Percentiles rank a stretch among this genome's conserved stretches.
Conservation (phyloP, 2,329 filamentous ascomycete species). For the Catunica adiposa region DNA sequence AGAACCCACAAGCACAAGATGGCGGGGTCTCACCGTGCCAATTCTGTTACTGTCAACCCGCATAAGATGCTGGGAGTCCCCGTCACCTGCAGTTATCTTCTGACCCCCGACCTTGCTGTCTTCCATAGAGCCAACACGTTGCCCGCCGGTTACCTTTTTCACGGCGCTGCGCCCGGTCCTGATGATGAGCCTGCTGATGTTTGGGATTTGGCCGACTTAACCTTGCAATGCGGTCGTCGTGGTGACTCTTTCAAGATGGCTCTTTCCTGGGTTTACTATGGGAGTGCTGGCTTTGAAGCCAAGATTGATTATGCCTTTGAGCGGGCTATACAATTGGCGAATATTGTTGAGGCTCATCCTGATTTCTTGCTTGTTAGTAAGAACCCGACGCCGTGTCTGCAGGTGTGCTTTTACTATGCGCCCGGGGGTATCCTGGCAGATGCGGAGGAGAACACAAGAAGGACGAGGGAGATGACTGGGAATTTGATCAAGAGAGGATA, state of each 20-base stretch:
- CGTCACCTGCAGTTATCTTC: constrained; percentile 76
- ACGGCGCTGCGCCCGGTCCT: constrained; percentile 27
- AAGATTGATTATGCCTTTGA: constrained; percentile 60
- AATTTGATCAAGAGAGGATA: constrained; percentile 35
- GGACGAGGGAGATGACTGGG: constrained; percentile 32
- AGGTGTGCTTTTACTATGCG: constrained; percentile 87
- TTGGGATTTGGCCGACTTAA: constrained; percentile 84
- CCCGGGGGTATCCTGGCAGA: constrained; percentile 22
- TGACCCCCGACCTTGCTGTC: constrained; percentile 56
- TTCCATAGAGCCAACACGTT: constrained; percentile 79
- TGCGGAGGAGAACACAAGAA: constrained; percentile 32
- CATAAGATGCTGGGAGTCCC: constrained; percentile 96
- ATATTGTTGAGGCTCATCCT: constrained; percentile 33
- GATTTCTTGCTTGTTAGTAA: constrained; percentile 57
- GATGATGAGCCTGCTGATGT: constrained; percentile 38
- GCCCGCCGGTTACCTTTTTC: constrained; percentile 73
- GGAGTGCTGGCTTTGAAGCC: constrained; percentile 50
- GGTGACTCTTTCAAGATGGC: constrained; percentile 79
- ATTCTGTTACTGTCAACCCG: constrained; percentile 77
- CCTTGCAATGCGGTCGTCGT: constrained; percentile 78
- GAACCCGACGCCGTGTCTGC: constrained; percentile 71
- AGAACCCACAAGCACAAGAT: constrained; percentile 46
- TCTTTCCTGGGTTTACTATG: constrained; percentile 80
- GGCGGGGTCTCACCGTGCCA: constrained; percentile 52
- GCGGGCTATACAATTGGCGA: constrained; percentile 52